A percentile compares a stretch with the other conserved stretches of the same genome.
Conservation (phyloP, 75 land plant species). For the Sequoia sempervirens region DNA sequence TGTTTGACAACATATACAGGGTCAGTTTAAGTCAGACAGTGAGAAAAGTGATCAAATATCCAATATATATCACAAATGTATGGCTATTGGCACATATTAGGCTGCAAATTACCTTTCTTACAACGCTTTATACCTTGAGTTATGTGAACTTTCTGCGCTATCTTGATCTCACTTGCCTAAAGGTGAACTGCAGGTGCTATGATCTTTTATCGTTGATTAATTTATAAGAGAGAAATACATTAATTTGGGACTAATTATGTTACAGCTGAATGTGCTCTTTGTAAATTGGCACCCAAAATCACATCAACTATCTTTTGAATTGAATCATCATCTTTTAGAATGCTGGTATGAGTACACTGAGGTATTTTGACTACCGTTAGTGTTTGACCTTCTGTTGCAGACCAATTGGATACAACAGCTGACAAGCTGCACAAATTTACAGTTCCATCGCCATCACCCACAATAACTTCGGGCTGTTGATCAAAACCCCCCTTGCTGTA, state of each 20-base stretch:
- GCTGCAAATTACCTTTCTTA: neutral
- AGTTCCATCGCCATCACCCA: slow-evolving; percentile 97
- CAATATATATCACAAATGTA: neutral
- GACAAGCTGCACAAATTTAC: slow-evolving; percentile 80
- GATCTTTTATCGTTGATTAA: neutral
- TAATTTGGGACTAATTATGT: neutral
- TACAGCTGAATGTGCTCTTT: neutral
- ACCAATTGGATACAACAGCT: slow-evolving; percentile 31
- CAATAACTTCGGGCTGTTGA: slow-evolving; percentile 48
- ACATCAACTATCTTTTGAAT: no score
- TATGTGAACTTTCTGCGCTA: neutral
- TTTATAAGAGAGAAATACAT: neutral
- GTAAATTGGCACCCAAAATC: slow-evolving; percentile 17
- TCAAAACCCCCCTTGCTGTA: slow-evolving; percentile 71
- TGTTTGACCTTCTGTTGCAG: slow-evolving; percentile 40
- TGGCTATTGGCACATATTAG: neutral
- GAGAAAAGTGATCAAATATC: neutral
- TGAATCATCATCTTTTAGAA: no score
- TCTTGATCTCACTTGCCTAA: neutral
- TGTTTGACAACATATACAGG: no score
- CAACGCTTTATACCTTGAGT: neutral
- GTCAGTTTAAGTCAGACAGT: no score
- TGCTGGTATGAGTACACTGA: no score
- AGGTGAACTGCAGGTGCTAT: neutral
- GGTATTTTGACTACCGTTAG: no score